These are phyloP conservation scores for Lyophyllum decastes DNA, from an alignment of 768 basidiomycete species.

Conservation along the genomic window DNA sequence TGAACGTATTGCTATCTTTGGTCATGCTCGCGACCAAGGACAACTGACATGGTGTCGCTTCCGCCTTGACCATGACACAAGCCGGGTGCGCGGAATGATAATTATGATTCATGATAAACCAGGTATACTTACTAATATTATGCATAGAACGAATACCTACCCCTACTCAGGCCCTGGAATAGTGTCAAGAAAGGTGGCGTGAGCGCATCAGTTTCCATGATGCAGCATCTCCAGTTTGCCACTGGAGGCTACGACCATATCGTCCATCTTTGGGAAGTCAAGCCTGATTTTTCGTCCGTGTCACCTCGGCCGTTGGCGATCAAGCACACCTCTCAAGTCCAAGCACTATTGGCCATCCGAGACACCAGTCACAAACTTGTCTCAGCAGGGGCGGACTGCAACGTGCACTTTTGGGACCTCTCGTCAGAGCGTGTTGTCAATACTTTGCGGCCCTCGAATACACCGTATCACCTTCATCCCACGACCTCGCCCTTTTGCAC, in stretches of 20 bases:
- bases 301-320: slow-evolving; percentile 33
- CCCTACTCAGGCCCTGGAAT: slow-evolving; percentile 30
- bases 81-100: slow-evolving; percentile 22
- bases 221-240: slow-evolving; percentile 42
- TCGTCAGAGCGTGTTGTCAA: slow-evolving; percentile 43
- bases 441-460: slow-evolving; percentile 42
- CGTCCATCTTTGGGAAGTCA: slow-evolving; percentile 48
- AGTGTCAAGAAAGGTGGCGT: slow-evolving; percentile 39
- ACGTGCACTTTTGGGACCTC: slow-evolving; percentile 45
- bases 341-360: slow-evolving; percentile 42
- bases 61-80: slow-evolving; percentile 7
- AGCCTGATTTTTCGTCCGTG: slow-evolving; percentile 31
- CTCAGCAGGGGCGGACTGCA: slow-evolving; percentile 51
- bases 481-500: slow-evolving; percentile 38
- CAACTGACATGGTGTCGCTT: slow-evolving; percentile 30
- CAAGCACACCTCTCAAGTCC: slow-evolving; percentile 42
- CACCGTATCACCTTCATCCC: slow-evolving; percentile 42
- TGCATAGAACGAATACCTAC: slow-evolving; percentile 4
- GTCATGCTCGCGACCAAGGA: slow-evolving; percentile 36
- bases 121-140: neutral
- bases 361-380: slow-evolving; percentile 49
- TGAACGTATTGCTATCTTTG: slow-evolving; percentile 32
- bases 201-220: slow-evolving; percentile 42
- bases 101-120: no score
- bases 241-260: slow-evolving; percentile 51